Evolutionary conservation across 169 alveolate genomes (phyloP), one percentile per base, ranked within the genome.

Genomic region (Miamiensis avidus): DNA sequence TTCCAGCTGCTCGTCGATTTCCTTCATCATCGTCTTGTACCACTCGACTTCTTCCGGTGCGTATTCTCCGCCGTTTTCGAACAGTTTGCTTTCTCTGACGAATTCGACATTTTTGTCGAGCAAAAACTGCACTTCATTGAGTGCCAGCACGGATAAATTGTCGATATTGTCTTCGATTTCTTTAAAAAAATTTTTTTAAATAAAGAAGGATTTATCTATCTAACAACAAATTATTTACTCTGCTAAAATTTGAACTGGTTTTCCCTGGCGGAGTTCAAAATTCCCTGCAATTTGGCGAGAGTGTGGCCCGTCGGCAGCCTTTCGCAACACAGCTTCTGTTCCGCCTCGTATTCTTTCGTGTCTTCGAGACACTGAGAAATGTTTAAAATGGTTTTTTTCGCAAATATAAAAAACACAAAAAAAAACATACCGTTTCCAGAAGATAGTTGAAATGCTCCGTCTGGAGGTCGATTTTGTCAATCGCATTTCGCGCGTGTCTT

Each of bases 61-160:
- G 86, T 96, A 96, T 73, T 94, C 94, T 20, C 97, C 98, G 31
- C 97, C 97, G 64, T 90, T 89, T 34, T 86, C 85, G 31, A 93
- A 88, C 0, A 93, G 89, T 27, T 81, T 82, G 69, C 95, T 92
- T 33, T 95, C 89, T 64, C 83, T 79, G 25, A 96, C 88, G 89
- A 91, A 95, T 31, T 93, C 95, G 31, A 91, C 85, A 83, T 96
- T 96, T 75, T 87, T 88, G 30, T 89, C 31, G 15, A 88, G 31
- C 28, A 94, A 69, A 32, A 84, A 83, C 26, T 91, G 91, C 29
- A 92, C 87, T 64, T 91, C 85, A 0, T 85, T 76, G 75, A 87
- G 88, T 25, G 96, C 93, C 33, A 94, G 84, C 29, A 87, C 93
- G 72, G 87, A 83, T 74, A 93, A 82, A 84, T 88, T 84, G 29